Conservation (phyloP, 2,329 filamentous ascomycete genomes). For the Aureobasidium sp. region DNA sequence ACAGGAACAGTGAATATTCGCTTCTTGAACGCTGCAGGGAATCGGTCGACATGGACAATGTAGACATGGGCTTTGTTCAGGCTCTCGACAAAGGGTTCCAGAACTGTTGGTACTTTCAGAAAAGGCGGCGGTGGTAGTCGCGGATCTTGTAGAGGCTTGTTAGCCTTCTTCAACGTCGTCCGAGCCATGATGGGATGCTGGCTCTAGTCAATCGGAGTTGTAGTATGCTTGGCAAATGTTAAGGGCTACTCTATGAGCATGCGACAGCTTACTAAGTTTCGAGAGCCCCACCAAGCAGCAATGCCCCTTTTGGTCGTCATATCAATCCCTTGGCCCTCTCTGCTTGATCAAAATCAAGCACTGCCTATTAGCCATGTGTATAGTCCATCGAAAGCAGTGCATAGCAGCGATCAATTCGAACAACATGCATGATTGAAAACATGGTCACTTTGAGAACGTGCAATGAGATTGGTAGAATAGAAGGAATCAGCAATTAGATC, state of each 20-base stretch:
- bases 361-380: too few relatives aligned
- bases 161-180: not conserved
- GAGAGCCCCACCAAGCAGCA: not conserved
- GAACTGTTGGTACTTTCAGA: conserved; percentile 54
- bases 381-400: not conserved
- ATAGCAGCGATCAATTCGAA: too few relatives aligned
- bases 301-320: not conserved
- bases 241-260: not conserved
- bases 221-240: not conserved
- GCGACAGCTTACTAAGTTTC: not conserved
- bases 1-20: conserved; percentile 77
- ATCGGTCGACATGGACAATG: conserved; percentile 73
- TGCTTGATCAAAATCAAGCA: not conserved
- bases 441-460: not conserved
- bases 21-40: conserved; percentile 64
- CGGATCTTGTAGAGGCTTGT: conserved; percentile 10
- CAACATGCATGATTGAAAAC: not conserved
- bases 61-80: conserved; percentile 69
- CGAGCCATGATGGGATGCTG: conserved; percentile 13
- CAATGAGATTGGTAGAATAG: not conserved
- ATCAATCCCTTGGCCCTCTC: not conserved
- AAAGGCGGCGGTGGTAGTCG: conserved; percentile 49
- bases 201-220: not conserved
- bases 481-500: not conserved
- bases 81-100: conserved; percentile 59